phyloP scores from a whole-genome alignment of 192 early-diverging fungal genomes.

The Geranomyces variabilis region DNA sequence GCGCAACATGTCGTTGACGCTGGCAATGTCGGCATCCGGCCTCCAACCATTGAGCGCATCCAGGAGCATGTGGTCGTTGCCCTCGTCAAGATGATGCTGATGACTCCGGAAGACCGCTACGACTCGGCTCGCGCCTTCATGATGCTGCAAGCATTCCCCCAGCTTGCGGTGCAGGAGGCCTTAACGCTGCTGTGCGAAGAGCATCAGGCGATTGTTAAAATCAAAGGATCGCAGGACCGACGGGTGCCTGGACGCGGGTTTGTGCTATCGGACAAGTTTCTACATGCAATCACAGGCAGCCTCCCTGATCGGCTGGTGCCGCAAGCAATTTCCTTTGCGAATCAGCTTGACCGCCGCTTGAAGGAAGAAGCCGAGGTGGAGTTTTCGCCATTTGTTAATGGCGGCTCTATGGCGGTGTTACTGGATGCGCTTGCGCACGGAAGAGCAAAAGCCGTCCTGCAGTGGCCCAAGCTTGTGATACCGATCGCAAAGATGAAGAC shows the following conservation, averaged over 20 bases:
- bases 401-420: constrained; percentile 31
- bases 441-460: constrained; percentile 12
- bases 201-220: constrained; percentile 33
- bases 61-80: constrained; percentile 24
- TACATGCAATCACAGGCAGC: constrained; percentile 34
- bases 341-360: constrained; percentile 11
- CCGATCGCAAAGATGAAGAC: background rate
- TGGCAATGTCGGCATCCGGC: too few relatives aligned
- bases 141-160: constrained; percentile 32
- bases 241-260: constrained; percentile 42
- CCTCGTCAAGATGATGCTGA: constrained; percentile 35
- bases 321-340: constrained; percentile 24
- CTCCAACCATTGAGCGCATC: background rate
- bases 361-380: background rate
- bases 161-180: constrained; percentile 14
- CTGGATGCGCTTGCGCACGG: constrained; percentile 24
- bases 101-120: constrained; percentile 44
- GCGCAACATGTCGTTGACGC: background rate
- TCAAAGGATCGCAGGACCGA: constrained; percentile 34
- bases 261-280: constrained; percentile 44
- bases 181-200: constrained; percentile 11
- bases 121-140: constrained; percentile 36
- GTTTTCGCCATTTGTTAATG: constrained; percentile 29
- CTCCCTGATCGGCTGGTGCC: constrained; percentile 43
- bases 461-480: background rate